A percentile compares a stretch with the other conserved stretches of the same genome.
Conservation (phyloP, 2,329 filamentous ascomycete genomes). For the Fusarium graminum region DNA sequence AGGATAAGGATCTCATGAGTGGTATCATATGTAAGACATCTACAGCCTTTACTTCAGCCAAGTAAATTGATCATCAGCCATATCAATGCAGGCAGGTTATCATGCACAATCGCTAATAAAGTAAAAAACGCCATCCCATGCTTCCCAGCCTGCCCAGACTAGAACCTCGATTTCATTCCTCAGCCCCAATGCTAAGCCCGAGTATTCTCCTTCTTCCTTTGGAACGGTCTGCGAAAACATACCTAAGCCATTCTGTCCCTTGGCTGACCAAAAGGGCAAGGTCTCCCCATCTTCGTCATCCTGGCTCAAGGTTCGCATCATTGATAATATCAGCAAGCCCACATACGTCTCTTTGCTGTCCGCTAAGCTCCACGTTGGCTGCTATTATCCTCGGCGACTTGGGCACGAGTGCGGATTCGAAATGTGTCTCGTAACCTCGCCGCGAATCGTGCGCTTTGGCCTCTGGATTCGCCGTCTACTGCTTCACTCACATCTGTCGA, state of each 20-base stretch:
- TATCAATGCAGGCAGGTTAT: slow-evolving; percentile 16
- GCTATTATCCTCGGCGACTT: slow-evolving; percentile 47
- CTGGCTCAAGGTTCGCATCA: slow-evolving; percentile 6
- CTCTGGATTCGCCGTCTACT: slow-evolving; percentile 53
- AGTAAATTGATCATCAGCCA: slow-evolving; percentile 17
- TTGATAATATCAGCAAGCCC: neutral
- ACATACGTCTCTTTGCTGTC: neutral
- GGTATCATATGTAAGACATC: slow-evolving; percentile 21
- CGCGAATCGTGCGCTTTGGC: slow-evolving; percentile 60
- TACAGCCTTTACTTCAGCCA: slow-evolving; percentile 1
- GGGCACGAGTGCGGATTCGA: slow-evolving; percentile 63
- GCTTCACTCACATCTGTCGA: slow-evolving; percentile 30
- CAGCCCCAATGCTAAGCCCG: slow-evolving; percentile 36
- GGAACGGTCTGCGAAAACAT: slow-evolving; percentile 7
- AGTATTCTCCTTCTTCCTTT: slow-evolving; percentile 22
- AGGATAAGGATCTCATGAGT: slow-evolving; percentile 21
- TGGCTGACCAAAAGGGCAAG: neutral
- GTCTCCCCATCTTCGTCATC: slow-evolving; percentile 11
- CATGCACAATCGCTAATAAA: slow-evolving; percentile 14
- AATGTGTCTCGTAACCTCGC: slow-evolving; percentile 67
- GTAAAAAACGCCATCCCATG: slow-evolving; percentile 47
- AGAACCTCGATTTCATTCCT: slow-evolving; percentile 21
- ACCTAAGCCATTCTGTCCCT: slow-evolving; percentile 1
- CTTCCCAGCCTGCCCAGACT: slow-evolving; percentile 32
- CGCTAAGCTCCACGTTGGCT: slow-evolving; percentile 18